A percentile compares a stretch with the other conserved stretches of the same genome.
These are phyloP conservation scores for Fraxinus sp. DNA, from an alignment of 305 asterid genomes.

Conservation along the genomic window DNA sequence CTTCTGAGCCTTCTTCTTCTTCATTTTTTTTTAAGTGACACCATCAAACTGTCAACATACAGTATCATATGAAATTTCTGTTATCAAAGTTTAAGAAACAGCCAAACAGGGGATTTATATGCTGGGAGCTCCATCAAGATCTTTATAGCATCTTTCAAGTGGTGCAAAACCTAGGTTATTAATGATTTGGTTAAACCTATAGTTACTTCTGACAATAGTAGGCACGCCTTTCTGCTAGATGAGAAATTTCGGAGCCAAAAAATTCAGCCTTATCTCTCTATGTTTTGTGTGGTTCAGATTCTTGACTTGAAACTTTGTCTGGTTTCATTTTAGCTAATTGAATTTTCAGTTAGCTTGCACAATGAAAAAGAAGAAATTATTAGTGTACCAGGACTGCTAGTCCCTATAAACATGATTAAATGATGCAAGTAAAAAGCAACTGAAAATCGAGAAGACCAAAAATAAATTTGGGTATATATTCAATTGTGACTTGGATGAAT, in stretches of 20 bases:
- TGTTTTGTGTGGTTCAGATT: not conserved
- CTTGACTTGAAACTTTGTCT: not conserved
- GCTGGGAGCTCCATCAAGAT: not conserved
- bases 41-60: not conserved
- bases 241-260: not conserved
- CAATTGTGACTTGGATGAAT: not conserved
- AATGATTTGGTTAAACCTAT: not conserved
- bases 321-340: constrained; percentile 9
- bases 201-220: not conserved
- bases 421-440: not conserved
- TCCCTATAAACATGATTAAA: constrained; percentile 1
- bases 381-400: not conserved
- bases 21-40: not conserved
- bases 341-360: not conserved
- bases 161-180: not conserved
- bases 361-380: not conserved
- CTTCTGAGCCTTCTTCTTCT: not conserved
- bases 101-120: not conserved
- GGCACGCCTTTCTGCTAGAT: not conserved
- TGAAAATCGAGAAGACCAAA: not conserved
- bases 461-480: not conserved
- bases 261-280: not conserved
- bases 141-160: not conserved
- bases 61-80: not conserved
- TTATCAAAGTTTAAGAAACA: not conserved